A percentile compares a stretch with the other conserved stretches of the same genome.
Evolutionary conservation across 1,139 yeast species (phyloP).

Genomic region (Torulaspora globosa): DNA sequence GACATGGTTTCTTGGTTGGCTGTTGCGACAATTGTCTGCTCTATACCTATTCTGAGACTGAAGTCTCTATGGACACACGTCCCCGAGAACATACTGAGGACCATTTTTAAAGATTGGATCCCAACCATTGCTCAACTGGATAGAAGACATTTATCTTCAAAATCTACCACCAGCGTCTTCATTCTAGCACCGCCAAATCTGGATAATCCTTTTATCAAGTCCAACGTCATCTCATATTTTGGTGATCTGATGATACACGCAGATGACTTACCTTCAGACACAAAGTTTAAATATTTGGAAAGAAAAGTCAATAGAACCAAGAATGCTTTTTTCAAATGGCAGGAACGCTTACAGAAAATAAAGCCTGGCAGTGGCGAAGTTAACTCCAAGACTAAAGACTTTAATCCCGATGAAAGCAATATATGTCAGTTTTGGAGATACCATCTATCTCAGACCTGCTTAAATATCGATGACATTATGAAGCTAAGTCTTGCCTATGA

Average conservation of each 20-base stretch:
- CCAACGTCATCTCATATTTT: slow-evolving; percentile 81
- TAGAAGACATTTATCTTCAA: slow-evolving; percentile 60
- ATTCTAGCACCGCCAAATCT: slow-evolving; percentile 75
- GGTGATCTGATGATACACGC: slow-evolving; percentile 59
- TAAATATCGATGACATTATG: slow-evolving; percentile 32
- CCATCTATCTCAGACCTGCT: slow-evolving; percentile 27
- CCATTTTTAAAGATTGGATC: slow-evolving; percentile 83
- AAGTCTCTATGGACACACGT: slow-evolving; percentile 74
- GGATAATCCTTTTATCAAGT: slow-evolving; percentile 72
- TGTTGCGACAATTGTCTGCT: slow-evolving; percentile 76
- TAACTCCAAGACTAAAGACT: slow-evolving; percentile 1
- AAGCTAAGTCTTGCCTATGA: slow-evolving; percentile 30
- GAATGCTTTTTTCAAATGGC: slow-evolving; percentile 80
- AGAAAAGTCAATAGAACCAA: slow-evolving; percentile 63
- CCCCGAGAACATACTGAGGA: slow-evolving; percentile 54
- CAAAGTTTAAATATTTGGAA: slow-evolving; percentile 50
- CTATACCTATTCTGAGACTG: slow-evolving; percentile 75
- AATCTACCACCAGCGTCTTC: slow-evolving; percentile 43
- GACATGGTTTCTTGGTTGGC: slow-evolving; percentile 97
- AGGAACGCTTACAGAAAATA: slow-evolving; percentile 34
- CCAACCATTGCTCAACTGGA: slow-evolving; percentile 89
- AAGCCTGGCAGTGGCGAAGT: background rate
- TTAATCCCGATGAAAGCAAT: slow-evolving; percentile 13
- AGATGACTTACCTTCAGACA: slow-evolving; percentile 31
- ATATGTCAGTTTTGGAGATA: slow-evolving; percentile 33